Conservation (phyloP, 116 monocot genomes). For the Iris pallida region DNA sequence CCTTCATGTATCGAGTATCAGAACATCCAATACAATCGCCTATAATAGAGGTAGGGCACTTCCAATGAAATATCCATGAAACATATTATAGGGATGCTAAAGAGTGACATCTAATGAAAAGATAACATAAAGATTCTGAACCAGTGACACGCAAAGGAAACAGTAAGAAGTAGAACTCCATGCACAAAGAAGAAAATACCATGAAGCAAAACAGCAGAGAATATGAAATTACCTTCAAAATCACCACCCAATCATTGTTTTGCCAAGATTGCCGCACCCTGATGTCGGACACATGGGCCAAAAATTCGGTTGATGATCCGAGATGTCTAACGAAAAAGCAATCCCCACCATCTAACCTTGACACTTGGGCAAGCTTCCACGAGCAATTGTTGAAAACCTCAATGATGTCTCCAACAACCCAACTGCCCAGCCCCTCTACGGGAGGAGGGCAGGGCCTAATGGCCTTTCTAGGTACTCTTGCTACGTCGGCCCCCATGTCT, state of each 20-base stretch:
- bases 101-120: not conserved
- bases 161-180: not conserved
- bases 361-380: slow-evolving; percentile 35
- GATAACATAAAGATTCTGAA: not conserved
- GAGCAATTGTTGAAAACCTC: slow-evolving; percentile 24
- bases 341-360: not conserved
- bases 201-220: not conserved
- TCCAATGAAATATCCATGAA: not conserved
- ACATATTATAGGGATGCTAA: not conserved
- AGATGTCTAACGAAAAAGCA: slow-evolving; percentile 23
- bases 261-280: slow-evolving; percentile 26
- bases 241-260: slow-evolving; percentile 21
- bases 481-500: slow-evolving; percentile 1
- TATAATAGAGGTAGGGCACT: too few relatives aligned
- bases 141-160: not conserved
- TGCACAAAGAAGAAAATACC: not conserved
- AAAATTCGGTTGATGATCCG: slow-evolving; percentile 21
- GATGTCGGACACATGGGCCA: slow-evolving; percentile 9
- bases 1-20: too few relatives aligned
- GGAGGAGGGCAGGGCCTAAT: slow-evolving; percentile 34
- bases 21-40: too few relatives aligned
- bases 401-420: slow-evolving; percentile 19
- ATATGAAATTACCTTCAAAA: slow-evolving; percentile 7
- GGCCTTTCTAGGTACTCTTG: slow-evolving; percentile 17
- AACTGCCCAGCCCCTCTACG: not conserved